Percentiles rank a stretch among this genome's conserved stretches.
These are phyloP conservation scores for Lachancea thermotolerans DNA, from an alignment of 805 yeast genomes.

Conservation along the genomic window DNA sequence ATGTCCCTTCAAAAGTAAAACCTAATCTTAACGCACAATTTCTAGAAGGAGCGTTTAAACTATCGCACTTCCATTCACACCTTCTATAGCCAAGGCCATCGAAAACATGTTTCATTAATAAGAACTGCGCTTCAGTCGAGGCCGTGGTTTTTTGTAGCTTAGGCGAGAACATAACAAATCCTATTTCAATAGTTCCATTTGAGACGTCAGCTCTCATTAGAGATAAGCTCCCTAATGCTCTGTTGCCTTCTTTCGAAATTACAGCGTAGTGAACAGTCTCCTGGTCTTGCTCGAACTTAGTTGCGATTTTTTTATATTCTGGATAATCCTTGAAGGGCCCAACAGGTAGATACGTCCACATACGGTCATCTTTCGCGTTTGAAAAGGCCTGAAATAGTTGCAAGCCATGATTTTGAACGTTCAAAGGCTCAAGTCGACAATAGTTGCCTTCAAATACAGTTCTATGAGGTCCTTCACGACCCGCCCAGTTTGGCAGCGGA, in stretches of 20 bases:
- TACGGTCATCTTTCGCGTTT: constrained; percentile 4
- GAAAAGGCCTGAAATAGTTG: constrained; percentile 12
- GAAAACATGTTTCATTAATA: constrained; percentile 26
- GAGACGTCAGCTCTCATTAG: constrained; percentile 24
- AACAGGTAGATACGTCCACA: constrained; percentile 17
- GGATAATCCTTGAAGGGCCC: constrained; percentile 12
- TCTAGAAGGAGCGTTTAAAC: constrained; percentile 25
- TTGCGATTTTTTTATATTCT: constrained; percentile 1
- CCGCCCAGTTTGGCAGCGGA: constrained; percentile 10
- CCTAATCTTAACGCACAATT: constrained; percentile 31
- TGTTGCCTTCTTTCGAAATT: constrained; percentile 13
- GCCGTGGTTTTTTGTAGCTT: constrained; percentile 18
- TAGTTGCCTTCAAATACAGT: constrained; percentile 11
- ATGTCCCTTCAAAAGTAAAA: constrained; percentile 29
- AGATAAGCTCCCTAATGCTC: constrained; percentile 25
- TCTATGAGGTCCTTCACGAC: constrained; percentile 11
- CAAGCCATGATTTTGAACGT: constrained; percentile 11
- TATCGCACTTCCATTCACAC: constrained; percentile 33
- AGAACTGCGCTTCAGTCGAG: constrained; percentile 30
- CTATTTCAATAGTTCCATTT: constrained; percentile 27
- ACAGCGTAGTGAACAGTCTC: constrained; percentile 17
- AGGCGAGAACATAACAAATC: constrained; percentile 23
- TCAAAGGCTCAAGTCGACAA: constrained; percentile 15
- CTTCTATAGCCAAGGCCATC: constrained; percentile 27
- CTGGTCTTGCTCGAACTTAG: neutral